A percentile compares a stretch with the other conserved stretches of the same genome.
These are phyloP conservation scores for Suillus placidus DNA, from an alignment of 768 basidiomycete genomes.

Conservation along the genomic window DNA sequence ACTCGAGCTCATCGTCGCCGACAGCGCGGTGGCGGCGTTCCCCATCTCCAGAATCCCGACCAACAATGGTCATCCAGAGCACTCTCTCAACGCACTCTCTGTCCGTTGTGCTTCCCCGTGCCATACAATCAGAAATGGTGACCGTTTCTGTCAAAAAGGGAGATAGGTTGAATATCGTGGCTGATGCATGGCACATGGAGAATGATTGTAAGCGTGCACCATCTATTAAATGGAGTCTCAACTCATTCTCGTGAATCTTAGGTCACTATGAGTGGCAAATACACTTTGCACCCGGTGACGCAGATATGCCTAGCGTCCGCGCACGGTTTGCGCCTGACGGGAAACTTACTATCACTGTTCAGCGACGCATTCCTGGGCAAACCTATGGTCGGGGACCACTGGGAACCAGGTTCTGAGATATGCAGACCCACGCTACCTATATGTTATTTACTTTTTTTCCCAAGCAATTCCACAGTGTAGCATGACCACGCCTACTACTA, in stretches of 20 bases:
- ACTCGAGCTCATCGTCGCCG: slow-evolving; percentile 29
- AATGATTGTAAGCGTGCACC: slow-evolving; percentile 50
- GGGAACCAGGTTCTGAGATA: slow-evolving; percentile 35
- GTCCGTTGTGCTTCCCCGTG: slow-evolving; percentile 50
- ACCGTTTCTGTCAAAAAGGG: slow-evolving; percentile 63
- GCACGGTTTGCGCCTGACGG: slow-evolving; percentile 52
- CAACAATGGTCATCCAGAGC: slow-evolving; percentile 49
- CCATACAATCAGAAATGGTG: slow-evolving; percentile 62
- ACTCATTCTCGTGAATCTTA: slow-evolving; percentile 22
- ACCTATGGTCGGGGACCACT: slow-evolving; percentile 21
- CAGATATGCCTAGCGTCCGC: slow-evolving; percentile 55
- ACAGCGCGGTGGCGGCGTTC: slow-evolving; percentile 35
- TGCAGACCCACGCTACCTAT: slow-evolving; percentile 11
- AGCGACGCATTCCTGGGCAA: slow-evolving; percentile 31
- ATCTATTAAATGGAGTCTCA: slow-evolving; percentile 4
- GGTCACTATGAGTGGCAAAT: slow-evolving; percentile 68
- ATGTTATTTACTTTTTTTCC: not conserved
- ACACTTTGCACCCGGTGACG: slow-evolving; percentile 53
- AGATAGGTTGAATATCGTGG: slow-evolving; percentile 56
- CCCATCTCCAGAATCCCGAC: slow-evolving; percentile 37
- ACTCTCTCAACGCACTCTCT: slow-evolving; percentile 45
- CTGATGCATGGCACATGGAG: slow-evolving; percentile 66
- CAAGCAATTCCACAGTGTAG: not conserved
- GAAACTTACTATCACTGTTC: slow-evolving; percentile 50
- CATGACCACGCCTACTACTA: slow-evolving; percentile 1